Evolutionary conservation across 495 filamentous ascomycete species (phyloP).

Genomic region (Penicillium coprophilum): DNA sequence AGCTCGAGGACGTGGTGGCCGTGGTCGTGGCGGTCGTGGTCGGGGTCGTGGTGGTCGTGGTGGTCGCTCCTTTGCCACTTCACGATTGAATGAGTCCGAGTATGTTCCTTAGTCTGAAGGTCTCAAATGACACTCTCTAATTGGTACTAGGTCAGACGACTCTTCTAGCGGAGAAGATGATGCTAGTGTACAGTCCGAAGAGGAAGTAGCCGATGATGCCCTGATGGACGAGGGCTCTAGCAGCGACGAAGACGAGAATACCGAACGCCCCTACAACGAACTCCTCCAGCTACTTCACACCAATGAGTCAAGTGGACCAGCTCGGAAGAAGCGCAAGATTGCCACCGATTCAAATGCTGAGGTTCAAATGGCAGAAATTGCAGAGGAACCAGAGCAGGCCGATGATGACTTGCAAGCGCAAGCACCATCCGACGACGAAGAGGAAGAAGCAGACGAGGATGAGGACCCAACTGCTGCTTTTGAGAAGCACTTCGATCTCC

Average conservation of each 20-base stretch:
- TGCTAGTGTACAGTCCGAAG: constrained; percentile 20
- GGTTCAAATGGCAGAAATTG: constrained; percentile 17
- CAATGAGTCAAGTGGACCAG: constrained; percentile 53
- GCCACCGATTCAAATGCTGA: constrained; percentile 33
- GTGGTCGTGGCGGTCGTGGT: constrained; percentile 19
- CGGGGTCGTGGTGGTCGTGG: constrained; percentile 30
- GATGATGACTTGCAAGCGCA: constrained; percentile 36
- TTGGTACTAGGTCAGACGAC: constrained; percentile 31
- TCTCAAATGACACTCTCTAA: constrained; percentile 20
- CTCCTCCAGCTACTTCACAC: constrained; percentile 62
- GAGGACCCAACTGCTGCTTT: constrained; percentile 66
- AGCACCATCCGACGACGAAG: constrained; percentile 47
- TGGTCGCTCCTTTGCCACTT: constrained; percentile 40
- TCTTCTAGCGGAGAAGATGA: constrained; percentile 33
- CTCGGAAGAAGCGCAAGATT: constrained; percentile 68
- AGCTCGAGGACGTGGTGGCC: constrained; percentile 22
- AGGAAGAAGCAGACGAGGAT: constrained; percentile 34
- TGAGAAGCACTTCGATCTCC: constrained; percentile 70
- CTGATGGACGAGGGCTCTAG: constrained; percentile 38
- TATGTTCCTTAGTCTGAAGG: constrained; percentile 20
- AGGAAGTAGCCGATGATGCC: constrained; percentile 27
- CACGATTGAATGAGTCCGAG: constrained; percentile 44
- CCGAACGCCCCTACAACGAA: constrained; percentile 58
- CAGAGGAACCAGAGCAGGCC: constrained; percentile 28
- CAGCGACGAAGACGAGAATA: constrained; percentile 44